A percentile compares a stretch with the other conserved stretches of the same genome.
These are phyloP conservation scores for Neurospora pannonica DNA, from an alignment of 495 filamentous ascomycete species.

Conservation along the genomic window DNA sequence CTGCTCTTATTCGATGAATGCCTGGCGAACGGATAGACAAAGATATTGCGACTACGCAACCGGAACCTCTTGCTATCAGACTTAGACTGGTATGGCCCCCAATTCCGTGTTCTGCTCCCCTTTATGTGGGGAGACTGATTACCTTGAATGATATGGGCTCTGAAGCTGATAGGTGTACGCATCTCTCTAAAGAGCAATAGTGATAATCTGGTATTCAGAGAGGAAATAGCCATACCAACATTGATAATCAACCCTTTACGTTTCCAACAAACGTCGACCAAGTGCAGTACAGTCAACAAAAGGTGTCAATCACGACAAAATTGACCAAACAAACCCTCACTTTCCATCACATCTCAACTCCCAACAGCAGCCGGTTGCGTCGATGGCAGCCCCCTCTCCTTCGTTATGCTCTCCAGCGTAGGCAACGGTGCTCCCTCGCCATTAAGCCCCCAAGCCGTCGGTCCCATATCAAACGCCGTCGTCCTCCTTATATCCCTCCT, in stretches of 20 bases:
- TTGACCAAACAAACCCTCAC: not conserved
- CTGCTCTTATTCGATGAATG: not conserved
- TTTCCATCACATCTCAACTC: not conserved
- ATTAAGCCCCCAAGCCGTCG: slow-evolving; percentile 39
- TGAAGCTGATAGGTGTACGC: not conserved
- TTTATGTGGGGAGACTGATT: too few species aligned
- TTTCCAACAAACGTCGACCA: not conserved
- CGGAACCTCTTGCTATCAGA: not conserved
- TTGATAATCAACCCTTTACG: not conserved
- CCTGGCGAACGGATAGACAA: not conserved
- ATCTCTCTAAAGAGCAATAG: not conserved
- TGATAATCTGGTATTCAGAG: not conserved
- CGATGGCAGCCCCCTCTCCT: not conserved
- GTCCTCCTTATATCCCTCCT: slow-evolving; percentile 44
- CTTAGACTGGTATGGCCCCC: not conserved
- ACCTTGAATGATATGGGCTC: not conserved
- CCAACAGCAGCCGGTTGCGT: not conserved
- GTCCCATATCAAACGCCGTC: slow-evolving; percentile 40
- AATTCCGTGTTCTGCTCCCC: not conserved
- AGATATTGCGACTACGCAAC: not conserved
- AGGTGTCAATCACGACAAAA: not conserved
- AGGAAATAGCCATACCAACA: not conserved
- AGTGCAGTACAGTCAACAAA: not conserved
- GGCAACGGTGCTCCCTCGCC: slow-evolving; percentile 2
- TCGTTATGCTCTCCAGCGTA: not conserved